These are phyloP conservation scores for Cytospora schulzeri DNA, from an alignment of 2,329 filamentous ascomycete genomes.

Conservation along the genomic window DNA sequence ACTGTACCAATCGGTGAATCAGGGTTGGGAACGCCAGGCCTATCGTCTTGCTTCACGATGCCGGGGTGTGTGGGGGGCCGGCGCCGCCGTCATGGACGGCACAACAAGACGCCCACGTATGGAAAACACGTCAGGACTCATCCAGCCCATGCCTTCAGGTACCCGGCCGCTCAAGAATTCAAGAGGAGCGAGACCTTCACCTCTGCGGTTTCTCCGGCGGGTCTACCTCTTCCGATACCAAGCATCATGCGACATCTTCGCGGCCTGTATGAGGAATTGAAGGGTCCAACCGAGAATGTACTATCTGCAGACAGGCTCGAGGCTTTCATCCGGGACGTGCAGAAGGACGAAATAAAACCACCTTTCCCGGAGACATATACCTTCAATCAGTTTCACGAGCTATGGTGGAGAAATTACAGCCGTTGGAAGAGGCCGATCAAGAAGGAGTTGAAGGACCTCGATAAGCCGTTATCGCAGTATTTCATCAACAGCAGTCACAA, in stretches of 20 bases:
- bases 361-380: slow-evolving; percentile 41
- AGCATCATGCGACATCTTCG: slow-evolving; percentile 16
- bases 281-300: neutral
- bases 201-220: slow-evolving; percentile 4
- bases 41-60: neutral
- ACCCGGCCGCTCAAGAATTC: neutral
- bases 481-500: slow-evolving; percentile 96
- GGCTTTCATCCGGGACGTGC: slow-evolving; percentile 11
- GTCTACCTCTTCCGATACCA: neutral
- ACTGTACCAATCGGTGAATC: too few relatives aligned
- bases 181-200: slow-evolving; percentile 10
- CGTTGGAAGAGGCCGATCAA: slow-evolving; percentile 47
- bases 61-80: slow-evolving; percentile 6
- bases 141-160: slow-evolving; percentile 5
- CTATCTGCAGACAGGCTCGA: slow-evolving; percentile 14
- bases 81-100: slow-evolving; percentile 19
- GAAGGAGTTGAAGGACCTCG: slow-evolving; percentile 54
- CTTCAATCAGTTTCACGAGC: slow-evolving; percentile 52
- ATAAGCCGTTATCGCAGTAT: slow-evolving; percentile 79
- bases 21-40: neutral
- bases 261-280: slow-evolving; percentile 21
- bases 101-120: slow-evolving; percentile 17
- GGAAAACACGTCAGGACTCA: slow-evolving; percentile 15
- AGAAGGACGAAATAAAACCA: neutral
- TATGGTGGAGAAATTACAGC: slow-evolving; percentile 47